Percentiles rank a stretch among this genome's conserved stretches.
Evolutionary conservation across 164 flowering plant genomes (phyloP).

Genomic region (Nelumbo lutea): DNA sequence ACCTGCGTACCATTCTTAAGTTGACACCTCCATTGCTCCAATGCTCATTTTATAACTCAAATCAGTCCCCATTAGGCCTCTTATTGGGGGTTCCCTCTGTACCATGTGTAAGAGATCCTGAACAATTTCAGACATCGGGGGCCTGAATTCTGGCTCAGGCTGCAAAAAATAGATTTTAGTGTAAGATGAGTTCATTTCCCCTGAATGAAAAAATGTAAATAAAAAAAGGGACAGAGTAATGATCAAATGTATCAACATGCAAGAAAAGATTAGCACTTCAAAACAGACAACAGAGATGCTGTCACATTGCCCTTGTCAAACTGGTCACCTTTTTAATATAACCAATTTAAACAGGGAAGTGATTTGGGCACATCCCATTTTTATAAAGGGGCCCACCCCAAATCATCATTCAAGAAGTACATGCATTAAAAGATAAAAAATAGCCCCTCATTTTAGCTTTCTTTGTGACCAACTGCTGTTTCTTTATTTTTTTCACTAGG

Average conservation of each 20-base stretch:
- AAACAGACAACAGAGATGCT: neutral
- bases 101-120: constrained; percentile 68
- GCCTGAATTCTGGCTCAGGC: constrained; percentile 86
- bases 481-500: no score
- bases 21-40: no score
- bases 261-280: neutral
- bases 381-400: no score
- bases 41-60: neutral
- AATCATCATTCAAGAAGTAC: no score
- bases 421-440: no score
- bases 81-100: constrained; percentile 45
- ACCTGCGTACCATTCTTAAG: no score
- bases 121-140: constrained; percentile 92
- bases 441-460: no score
- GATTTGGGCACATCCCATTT: no score
- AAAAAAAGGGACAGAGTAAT: neutral
- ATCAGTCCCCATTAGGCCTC: constrained; percentile 26
- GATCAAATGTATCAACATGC: neutral
- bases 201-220: neutral
- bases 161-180: constrained; percentile 28
- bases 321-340: no score
- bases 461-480: no score
- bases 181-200: neutral
- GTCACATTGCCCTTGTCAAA: neutral
- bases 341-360: no score